Percentiles rank a stretch among this genome's conserved stretches.
These are phyloP conservation scores for Seiridium cupressi DNA, from an alignment of 2,329 filamentous ascomycete genomes.

Conservation along the genomic window DNA sequence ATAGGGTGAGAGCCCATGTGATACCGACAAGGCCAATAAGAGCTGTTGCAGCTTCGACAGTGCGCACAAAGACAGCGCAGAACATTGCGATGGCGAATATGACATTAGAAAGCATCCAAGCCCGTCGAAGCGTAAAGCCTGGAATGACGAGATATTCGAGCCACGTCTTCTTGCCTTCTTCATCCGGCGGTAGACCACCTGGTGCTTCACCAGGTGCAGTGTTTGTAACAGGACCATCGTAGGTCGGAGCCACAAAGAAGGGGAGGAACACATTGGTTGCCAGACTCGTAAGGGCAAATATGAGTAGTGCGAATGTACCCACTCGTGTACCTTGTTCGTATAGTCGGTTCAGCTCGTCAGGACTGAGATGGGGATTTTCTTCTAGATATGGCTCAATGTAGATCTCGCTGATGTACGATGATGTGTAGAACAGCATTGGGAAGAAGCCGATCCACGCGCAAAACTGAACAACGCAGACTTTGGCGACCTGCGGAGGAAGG, in stretches of 20 bases:
- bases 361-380: slow-evolving; percentile 73
- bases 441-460: slow-evolving; percentile 96
- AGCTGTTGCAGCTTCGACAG: slow-evolving; percentile 68
- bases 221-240: slow-evolving; percentile 44
- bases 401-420: slow-evolving; percentile 89
- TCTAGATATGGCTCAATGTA: slow-evolving; percentile 82
- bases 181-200: slow-evolving; percentile 25
- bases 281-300: slow-evolving; percentile 86
- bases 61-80: slow-evolving; percentile 74
- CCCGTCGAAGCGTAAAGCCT: slow-evolving; percentile 80
- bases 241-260: slow-evolving; percentile 81
- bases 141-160: slow-evolving; percentile 70
- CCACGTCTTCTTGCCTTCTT: slow-evolving; percentile 36
- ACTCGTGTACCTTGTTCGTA: slow-evolving; percentile 85
- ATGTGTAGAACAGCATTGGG: slow-evolving; percentile 92
- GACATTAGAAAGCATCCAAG: slow-evolving; percentile 84
- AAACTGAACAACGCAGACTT: slow-evolving; percentile 79
- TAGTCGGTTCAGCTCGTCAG: slow-evolving; percentile 71
- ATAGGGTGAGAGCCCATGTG: slow-evolving; percentile 88
- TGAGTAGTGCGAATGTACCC: slow-evolving; percentile 83
- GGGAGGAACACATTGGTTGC: slow-evolving; percentile 79
- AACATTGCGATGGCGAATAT: slow-evolving; percentile 82
- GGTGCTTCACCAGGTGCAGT: slow-evolving; percentile 31
- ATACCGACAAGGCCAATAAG: slow-evolving; percentile 82
- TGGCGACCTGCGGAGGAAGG: slow-evolving; percentile 77